Conservation (phyloP, 2,329 filamentous ascomycete genomes). For the Ustulina deusta region DNA sequence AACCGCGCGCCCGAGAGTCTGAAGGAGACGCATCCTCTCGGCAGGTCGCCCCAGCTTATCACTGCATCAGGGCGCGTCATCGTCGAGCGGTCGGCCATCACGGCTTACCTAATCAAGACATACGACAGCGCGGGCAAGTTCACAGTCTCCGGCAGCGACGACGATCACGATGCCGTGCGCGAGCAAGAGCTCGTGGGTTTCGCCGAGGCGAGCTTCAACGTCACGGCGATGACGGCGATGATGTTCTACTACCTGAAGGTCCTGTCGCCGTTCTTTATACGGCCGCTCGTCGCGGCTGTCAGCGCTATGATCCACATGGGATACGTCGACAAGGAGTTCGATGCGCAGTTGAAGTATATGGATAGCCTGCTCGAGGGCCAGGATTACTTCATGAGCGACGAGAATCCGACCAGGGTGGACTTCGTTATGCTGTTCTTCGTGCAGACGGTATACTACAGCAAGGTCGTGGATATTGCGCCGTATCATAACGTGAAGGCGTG, state of each 20-base stretch:
- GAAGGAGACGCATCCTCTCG: constrained; percentile 42
- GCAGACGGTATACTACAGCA: constrained; percentile 27
- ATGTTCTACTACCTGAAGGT: constrained; percentile 29
- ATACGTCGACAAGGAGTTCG: constrained; percentile 40
- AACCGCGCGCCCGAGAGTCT: constrained; percentile 39
- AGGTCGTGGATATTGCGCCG: constrained; percentile 37
- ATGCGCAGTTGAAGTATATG: constrained; percentile 35
- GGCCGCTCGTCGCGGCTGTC: constrained; percentile 30
- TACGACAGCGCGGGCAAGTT: constrained; percentile 40
- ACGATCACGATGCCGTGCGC: constrained; percentile 35
- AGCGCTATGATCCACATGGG: constrained; percentile 34
- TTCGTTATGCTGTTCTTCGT: constrained; percentile 40
- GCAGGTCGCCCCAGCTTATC: constrained; percentile 42
- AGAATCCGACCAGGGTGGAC: constrained; percentile 39
- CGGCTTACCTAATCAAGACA: constrained; percentile 41
- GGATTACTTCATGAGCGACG: constrained; percentile 39
- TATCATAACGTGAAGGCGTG: constrained; percentile 41
- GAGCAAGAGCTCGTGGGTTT: constrained; percentile 41
- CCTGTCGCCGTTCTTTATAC: constrained; percentile 39
- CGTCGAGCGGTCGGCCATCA: constrained; percentile 42
- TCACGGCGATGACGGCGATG: constrained; percentile 29
- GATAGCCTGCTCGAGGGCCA: constrained; percentile 29
- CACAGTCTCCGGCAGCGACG: constrained; percentile 33
- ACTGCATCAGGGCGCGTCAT: constrained; percentile 37
- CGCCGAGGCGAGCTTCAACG: constrained; percentile 32